A percentile compares a stretch with the other conserved stretches of the same genome.
phyloP scores from a whole-genome alignment of 139 green algal genomes.

The Protoeuglena noctilucae region DNA sequence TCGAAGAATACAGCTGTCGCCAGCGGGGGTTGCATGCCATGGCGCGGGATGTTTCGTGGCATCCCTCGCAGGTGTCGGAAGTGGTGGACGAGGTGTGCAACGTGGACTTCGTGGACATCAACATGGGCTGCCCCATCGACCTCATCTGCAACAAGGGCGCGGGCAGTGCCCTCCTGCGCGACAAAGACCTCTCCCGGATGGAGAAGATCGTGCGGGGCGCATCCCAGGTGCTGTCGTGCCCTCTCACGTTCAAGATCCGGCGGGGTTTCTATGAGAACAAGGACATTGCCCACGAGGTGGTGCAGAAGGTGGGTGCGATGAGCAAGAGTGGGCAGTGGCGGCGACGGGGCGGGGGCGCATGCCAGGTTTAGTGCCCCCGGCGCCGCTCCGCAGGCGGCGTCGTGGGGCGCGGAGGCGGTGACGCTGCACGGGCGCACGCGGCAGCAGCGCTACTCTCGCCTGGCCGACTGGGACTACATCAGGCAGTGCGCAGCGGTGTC shows the following conservation, averaged over 20 bases:
- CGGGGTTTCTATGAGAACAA: conserved; percentile 23
- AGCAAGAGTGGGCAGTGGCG: not conserved
- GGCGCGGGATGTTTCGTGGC: too few species aligned
- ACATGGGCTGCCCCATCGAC: conserved; percentile 86
- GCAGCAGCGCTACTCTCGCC: conserved; percentile 66
- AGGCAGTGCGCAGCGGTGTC: conserved; percentile 15
- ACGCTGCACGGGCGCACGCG: conserved; percentile 87
- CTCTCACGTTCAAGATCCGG: conserved; percentile 81
- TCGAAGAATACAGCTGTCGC: too few species aligned
- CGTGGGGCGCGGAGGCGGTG: conserved; percentile 64
- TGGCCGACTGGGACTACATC: conserved; percentile 66
- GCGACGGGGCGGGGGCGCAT: conserved; percentile 3
- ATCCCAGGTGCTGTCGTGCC: conserved; percentile 24
- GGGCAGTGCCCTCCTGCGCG: conserved; percentile 61
- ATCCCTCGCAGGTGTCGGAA: too few species aligned
- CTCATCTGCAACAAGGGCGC: conserved; percentile 50
- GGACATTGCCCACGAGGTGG: conserved; percentile 10
- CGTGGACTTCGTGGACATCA: conserved; percentile 84
- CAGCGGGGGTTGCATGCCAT: too few species aligned
- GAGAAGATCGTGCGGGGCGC: conserved; percentile 41
- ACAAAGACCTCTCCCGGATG: conserved; percentile 44
- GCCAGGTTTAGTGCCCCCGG: not conserved
- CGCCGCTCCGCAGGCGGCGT: conserved; percentile 8
- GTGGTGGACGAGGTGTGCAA: too few species aligned
- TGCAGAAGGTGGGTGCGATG: conserved; percentile 17